These are phyloP conservation scores for Rhytidhysteron rufulum DNA, from an alignment of 2,329 filamentous ascomycete species.

Conservation along the genomic window DNA sequence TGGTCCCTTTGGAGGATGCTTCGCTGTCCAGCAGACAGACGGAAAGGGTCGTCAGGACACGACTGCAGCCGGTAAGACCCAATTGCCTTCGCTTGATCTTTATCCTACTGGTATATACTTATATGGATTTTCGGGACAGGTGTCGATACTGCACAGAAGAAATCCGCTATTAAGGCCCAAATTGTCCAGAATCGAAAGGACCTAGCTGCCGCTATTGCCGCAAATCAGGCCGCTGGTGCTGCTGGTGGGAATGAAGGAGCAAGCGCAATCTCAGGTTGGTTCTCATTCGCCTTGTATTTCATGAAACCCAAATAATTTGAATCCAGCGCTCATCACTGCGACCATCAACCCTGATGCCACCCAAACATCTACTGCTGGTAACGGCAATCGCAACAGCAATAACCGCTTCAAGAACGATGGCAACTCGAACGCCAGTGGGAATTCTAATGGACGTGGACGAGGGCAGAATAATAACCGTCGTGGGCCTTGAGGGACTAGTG, in stretches of 20 bases:
- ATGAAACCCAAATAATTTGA: slow-evolving; percentile 2
- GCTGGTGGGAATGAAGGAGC: slow-evolving; percentile 33
- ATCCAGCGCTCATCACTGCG: slow-evolving; percentile 7
- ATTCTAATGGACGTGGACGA: too few species aligned
- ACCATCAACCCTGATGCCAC: slow-evolving; percentile 4
- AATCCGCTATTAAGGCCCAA: slow-evolving; percentile 47
- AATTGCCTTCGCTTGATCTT: slow-evolving; percentile 1
- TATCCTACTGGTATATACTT: slow-evolving; percentile 16
- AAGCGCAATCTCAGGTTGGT: slow-evolving; percentile 39
- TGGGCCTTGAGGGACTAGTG: too few species aligned
- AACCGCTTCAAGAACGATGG: slow-evolving; percentile 6
- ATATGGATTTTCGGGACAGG: slow-evolving; percentile 18
- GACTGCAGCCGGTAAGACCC: slow-evolving; percentile 24
- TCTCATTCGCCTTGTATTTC: slow-evolving; percentile 18
- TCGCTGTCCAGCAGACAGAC: slow-evolving; percentile 55
- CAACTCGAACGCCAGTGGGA: slow-evolving; percentile 9
- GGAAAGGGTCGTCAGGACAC: slow-evolving; percentile 21
- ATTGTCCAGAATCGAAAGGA: slow-evolving; percentile 51
- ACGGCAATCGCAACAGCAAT: slow-evolving; percentile 1
- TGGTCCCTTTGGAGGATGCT: slow-evolving; percentile 57
- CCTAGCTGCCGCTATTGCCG: slow-evolving; percentile 45
- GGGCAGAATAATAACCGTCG: too few species aligned
- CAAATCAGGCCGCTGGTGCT: slow-evolving; percentile 43
- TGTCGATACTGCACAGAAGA: slow-evolving; percentile 46
- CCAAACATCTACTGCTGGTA: slow-evolving; percentile 8